Evolutionary conservation across 306 rosid species (phyloP).

Genomic region (Begonia loranthoides): DNA sequence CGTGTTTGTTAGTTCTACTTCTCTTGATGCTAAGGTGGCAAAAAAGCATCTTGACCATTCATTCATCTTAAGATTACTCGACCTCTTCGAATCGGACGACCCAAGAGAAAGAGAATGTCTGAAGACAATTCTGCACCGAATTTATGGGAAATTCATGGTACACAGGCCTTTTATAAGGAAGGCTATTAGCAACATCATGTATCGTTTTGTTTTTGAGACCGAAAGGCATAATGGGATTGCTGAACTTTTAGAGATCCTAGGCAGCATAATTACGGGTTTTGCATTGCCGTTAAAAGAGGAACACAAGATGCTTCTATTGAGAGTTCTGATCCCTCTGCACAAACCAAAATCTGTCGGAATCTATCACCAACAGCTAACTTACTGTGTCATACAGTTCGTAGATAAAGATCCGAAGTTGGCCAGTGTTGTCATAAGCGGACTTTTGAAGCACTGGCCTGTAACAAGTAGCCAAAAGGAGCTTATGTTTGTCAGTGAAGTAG

Average conservation of each 20-base stretch:
- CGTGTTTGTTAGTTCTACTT: conserved; percentile 49
- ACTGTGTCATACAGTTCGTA: conserved; percentile 82
- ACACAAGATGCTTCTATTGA: conserved; percentile 73
- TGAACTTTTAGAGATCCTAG: conserved; percentile 89
- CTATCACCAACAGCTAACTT: conserved; percentile 84
- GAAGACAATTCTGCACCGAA: conserved; percentile 86
- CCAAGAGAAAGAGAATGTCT: conserved; percentile 98
- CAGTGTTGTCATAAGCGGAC: conserved; percentile 65
- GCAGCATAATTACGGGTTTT: conserved; percentile 93
- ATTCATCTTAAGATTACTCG: conserved; percentile 69
- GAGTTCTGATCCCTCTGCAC: conserved; percentile 87
- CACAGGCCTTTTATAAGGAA: conserved; percentile 88
- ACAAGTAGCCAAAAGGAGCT: conserved; percentile 98
- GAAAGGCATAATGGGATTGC: conserved; percentile 93
- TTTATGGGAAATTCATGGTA: conserved; percentile 93
- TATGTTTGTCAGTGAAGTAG: conserved; percentile 90
- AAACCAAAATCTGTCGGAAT: conserved; percentile 87
- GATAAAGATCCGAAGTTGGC: conserved; percentile 90
- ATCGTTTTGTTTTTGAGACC: conserved; percentile 78
- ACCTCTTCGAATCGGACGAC: conserved; percentile 93
- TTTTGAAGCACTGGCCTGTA: conserved; percentile 89
- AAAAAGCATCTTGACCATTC: conserved; percentile 72
- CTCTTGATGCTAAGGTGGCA: conserved; percentile 77
- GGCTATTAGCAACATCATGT: conserved; percentile 78
- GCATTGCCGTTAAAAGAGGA: conserved; percentile 97